Evolutionary conservation across 805 yeast species (phyloP).

Genomic region (Kodamaea kakaduensis): DNA sequence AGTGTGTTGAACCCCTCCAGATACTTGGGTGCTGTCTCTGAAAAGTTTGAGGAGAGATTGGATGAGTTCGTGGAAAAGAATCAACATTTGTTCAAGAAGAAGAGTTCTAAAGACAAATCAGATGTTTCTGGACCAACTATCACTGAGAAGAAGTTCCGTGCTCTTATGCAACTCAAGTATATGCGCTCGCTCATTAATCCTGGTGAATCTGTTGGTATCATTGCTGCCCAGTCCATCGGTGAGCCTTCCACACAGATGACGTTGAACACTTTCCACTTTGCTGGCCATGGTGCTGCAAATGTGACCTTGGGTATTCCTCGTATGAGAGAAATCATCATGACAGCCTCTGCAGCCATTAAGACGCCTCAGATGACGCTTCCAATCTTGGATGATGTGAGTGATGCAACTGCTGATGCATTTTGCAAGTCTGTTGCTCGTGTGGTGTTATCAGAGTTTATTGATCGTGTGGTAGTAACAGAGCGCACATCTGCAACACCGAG

Average conservation of each 20-base stretch:
- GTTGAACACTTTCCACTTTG: conserved; percentile 92
- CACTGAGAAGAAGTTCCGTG: conserved; percentile 81
- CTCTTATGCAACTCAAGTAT: conserved; percentile 96
- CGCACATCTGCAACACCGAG: conserved; percentile 63
- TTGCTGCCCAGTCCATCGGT: conserved; percentile 97
- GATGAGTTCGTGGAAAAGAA: conserved; percentile 63
- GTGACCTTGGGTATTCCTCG: conserved; percentile 99
- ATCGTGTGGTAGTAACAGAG: conserved; percentile 80
- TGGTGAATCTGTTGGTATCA: conserved; percentile 97
- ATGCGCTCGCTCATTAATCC: conserved; percentile 94
- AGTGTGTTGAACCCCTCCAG: conserved; percentile 84
- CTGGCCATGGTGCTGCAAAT: conserved; percentile 99
- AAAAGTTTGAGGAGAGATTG: conserved; percentile 75
- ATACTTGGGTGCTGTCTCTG: conserved; percentile 90
- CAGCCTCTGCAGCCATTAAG: conserved; percentile 90
- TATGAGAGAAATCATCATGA: conserved; percentile 99
- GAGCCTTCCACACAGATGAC: conserved; percentile 99
- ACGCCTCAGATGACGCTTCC: conserved; percentile 99
- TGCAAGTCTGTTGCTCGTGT: conserved; percentile 86
- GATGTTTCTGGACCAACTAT: too few species aligned
- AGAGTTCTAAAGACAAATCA: conserved; percentile 47
- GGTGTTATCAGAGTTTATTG: conserved; percentile 82
- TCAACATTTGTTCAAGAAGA: conserved; percentile 50
- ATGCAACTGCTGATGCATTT: conserved; percentile 87
- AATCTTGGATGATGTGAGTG: conserved; percentile 69